Evolutionary conservation across 2,329 filamentous ascomycete species (phyloP), one percentile per base, ranked within the genome.

Genomic region (Didymella pomorum): DNA sequence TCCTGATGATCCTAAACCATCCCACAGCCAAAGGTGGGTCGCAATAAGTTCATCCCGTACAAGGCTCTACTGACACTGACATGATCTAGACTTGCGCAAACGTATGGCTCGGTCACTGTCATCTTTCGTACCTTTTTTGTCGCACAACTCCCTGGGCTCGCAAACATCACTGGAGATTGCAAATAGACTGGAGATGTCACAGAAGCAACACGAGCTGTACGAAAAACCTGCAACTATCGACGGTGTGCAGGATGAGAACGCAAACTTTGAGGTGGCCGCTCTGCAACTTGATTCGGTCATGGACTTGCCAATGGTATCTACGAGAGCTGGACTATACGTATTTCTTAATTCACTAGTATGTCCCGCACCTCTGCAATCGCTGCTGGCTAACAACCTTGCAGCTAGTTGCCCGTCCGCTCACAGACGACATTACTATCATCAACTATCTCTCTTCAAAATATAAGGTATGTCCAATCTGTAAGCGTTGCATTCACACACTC

Each of bases 391-490:
- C 55, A 25, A 53, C 52, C 35, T 23, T 2, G n/a, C 66, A 95
- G 91, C 87, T 97, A 52, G 87, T 91, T 61, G 92, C 89, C 29
- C 86, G 92, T 29, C 93, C 94, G 0, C 79, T 96, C 21, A 86
- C 96, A 28, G 93, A 98, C 69, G 93, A 98, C 69, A 82, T 83
- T 51, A 84, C 86, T 25, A 82, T 98, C 11, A 87, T 95, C 65
- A 90, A 86, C 48, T 95, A 93, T 76, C 79, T 98, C 41, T 88
- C 92, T 68, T 92, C 93, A 65, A 86, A 93, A 73, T 97, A 97
- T 71, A 89, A 90, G 77, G 89, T 91, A 79, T 31, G 29, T n/a
- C 1, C 16, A 2, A 39, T 16, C 2, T 64, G 79, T 31, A n/a
- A 16, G 25, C 9, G 5, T 20, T 5, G 5, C 6, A 9, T 9